Base-by-base conservation (phyloP, 2,329 filamentous ascomycete genomes). In the Venturia pyrina region DNA sequence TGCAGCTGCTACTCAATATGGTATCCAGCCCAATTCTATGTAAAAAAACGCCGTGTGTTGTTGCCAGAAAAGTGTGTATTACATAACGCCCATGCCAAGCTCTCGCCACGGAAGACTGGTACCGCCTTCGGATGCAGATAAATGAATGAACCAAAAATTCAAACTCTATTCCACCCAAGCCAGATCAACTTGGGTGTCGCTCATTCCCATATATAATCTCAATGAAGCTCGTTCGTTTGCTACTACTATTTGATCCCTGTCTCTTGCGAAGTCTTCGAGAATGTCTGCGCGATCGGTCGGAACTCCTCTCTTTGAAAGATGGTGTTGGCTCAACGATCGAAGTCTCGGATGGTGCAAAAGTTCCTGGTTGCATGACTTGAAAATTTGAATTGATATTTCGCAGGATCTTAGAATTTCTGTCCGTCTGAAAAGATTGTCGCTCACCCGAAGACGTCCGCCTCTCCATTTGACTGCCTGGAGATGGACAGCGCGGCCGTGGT, bases 371-470 rank as follows among this genome's bases (percentile, higher is more conserved):
- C 34, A 78, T 69, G 41, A 78, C 74, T 67, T 77, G 72, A 65
- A 78, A 78, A 50, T 75, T 76, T n/a, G 76, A 73, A 68, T 78
- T 78, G 66, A 78, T 76, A 53, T 74, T 77, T 63, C 76, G 76
- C 19, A 77, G 69, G 32, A 78, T 72, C 40, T 77, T 72, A 10
- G 70, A 70, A 7, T 69, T 53, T 56, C 71, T 71, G 72, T 66
- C 32, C 32, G 37, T 32, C 11, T 66, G 21, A 11, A 60, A 67
- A 40, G 43, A 69, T 60, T 10, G 48, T 28, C 48, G 48, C 28
- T 53, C 48, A 15, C 21, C 48, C 8, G 21, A 53, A 53, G 48
- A 15, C 32, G 72, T 73, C 59, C 70, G 65, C 37, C 40, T 41
- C 50, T 56, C 44, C 34, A n/a, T 37, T 34, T 28, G 34, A n/a